A percentile compares a stretch with the other conserved stretches of the same genome.
phyloP scores from a whole-genome alignment of 495 filamentous ascomycete species.

The Parachaetomium inaequale region DNA sequence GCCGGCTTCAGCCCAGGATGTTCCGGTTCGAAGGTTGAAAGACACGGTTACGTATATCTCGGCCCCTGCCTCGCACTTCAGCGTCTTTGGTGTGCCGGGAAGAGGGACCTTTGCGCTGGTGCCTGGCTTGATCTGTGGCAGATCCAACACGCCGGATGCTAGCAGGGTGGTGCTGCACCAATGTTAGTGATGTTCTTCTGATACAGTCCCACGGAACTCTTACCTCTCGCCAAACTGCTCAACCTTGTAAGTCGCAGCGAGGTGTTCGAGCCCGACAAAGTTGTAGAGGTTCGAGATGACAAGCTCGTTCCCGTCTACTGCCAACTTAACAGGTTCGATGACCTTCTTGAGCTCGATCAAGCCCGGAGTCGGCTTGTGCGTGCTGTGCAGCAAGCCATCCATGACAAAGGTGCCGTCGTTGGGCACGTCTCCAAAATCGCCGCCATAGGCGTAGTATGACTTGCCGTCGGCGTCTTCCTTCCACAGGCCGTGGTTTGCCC shows the following conservation, averaged over 20 bases:
- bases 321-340: constrained; percentile 51
- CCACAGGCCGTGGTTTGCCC: constrained; percentile 66
- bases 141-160: constrained; percentile 18
- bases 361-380: constrained; percentile 57
- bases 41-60: constrained; percentile 28
- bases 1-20: constrained; percentile 25
- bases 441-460: constrained; percentile 62
- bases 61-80: background rate
- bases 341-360: constrained; percentile 60
- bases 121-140: constrained; percentile 20
- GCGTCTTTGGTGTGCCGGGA: background rate
- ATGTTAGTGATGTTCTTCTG: background rate
- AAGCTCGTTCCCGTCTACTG: constrained; percentile 25
- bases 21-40: constrained; percentile 15
- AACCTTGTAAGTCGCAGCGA: constrained; percentile 28
- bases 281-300: constrained; percentile 50
- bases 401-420: constrained; percentile 65
- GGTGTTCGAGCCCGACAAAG: constrained; percentile 49
- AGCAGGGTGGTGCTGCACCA: constrained; percentile 10
- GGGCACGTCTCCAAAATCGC: constrained; percentile 63
- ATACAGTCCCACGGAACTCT: background rate
- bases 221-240: constrained; percentile 23
- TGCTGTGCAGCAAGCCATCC: constrained; percentile 58
- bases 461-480: constrained; percentile 47
- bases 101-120: constrained; percentile 8